phyloP scores from a whole-genome alignment of 2,329 filamentous ascomycete species.

The Plectosphaerella cucumerina region DNA sequence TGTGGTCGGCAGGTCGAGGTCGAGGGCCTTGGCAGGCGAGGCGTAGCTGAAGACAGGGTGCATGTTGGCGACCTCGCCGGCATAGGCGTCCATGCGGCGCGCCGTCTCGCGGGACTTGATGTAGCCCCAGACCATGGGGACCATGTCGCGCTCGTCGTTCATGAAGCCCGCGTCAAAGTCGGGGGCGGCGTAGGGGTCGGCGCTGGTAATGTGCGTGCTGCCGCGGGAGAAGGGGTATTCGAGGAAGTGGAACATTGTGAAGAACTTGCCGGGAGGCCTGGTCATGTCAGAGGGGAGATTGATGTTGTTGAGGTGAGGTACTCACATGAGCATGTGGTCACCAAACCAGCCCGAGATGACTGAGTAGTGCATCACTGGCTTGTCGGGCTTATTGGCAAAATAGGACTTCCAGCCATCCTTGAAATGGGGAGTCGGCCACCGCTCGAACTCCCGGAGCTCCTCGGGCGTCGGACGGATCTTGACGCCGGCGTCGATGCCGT shows the following conservation, averaged over 20 bases:
- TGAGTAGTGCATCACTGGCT: slow-evolving; percentile 83
- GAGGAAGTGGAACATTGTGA: slow-evolving; percentile 80
- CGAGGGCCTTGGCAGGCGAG: slow-evolving; percentile 63
- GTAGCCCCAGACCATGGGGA: slow-evolving; percentile 79
- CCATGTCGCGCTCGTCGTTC: slow-evolving; percentile 83
- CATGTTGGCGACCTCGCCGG: slow-evolving; percentile 64
- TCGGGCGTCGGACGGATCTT: slow-evolving; percentile 69
- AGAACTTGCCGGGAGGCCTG: slow-evolving; percentile 74
- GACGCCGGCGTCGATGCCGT: slow-evolving; percentile 75
- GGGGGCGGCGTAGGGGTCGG: slow-evolving; percentile 68
- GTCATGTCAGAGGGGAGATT: slow-evolving; percentile 32
- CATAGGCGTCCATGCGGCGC: slow-evolving; percentile 72
- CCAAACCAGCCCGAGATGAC: slow-evolving; percentile 67
- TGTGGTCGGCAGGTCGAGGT: slow-evolving; percentile 72
- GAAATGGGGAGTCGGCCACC: slow-evolving; percentile 73
- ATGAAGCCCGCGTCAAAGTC: slow-evolving; percentile 82
- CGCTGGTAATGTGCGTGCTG: slow-evolving; percentile 64
- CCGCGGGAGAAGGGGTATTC: slow-evolving; percentile 75
- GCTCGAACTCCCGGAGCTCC: slow-evolving; percentile 65
- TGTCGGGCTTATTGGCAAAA: slow-evolving; percentile 80
- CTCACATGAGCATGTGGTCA: slow-evolving; percentile 55
- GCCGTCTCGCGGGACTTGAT: slow-evolving; percentile 80
- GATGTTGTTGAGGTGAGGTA: not conserved
- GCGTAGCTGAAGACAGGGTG: slow-evolving; percentile 72
- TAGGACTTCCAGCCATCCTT: slow-evolving; percentile 73